A percentile compares a stretch with the other conserved stretches of the same genome.
Conservation (phyloP, 805 yeast genomes). For the Debaryomyces maramus region DNA sequence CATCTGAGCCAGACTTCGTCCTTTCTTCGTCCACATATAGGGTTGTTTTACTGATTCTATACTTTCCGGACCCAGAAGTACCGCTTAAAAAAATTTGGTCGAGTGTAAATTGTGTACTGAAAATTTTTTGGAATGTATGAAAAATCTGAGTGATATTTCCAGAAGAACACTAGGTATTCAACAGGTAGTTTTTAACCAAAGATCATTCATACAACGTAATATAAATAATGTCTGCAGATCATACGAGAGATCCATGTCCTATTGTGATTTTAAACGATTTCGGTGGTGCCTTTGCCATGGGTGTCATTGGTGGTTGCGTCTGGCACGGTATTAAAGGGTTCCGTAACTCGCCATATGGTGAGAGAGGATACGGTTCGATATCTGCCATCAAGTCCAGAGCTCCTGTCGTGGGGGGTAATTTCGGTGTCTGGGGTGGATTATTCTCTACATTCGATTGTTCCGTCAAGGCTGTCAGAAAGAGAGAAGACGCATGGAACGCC, state of each 20-base stretch:
- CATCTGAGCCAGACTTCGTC: no score
- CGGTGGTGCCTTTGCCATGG: conserved; percentile 99
- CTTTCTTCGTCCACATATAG: no score
- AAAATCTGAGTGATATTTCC: neutral
- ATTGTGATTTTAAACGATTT: conserved; percentile 93
- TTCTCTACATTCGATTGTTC: conserved; percentile 95
- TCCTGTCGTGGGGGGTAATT: conserved; percentile 98
- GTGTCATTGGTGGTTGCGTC: conserved; percentile 96
- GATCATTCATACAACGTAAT: neutral
- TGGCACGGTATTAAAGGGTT: conserved; percentile 99
- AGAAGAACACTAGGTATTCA: neutral
- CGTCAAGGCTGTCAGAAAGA: conserved; percentile 90
- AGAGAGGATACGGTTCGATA: conserved; percentile 85
- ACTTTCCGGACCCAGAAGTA: no score
- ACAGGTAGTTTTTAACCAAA: neutral
- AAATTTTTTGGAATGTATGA: conserved; percentile 6
- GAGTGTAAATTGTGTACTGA: conserved; percentile 6
- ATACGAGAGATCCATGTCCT: conserved; percentile 99
- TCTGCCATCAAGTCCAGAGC: conserved; percentile 94
- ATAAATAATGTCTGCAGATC: conserved; percentile 69
- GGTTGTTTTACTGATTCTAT: no score
- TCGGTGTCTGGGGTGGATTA: conserved; percentile 99
- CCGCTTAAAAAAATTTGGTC: no score
- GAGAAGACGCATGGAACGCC: conserved; percentile 99
- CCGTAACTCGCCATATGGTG: conserved; percentile 97